These are phyloP conservation scores for Suaeda aralocaspica DNA, from an alignment of 148 eudicot genomes.

Conservation along the genomic window DNA sequence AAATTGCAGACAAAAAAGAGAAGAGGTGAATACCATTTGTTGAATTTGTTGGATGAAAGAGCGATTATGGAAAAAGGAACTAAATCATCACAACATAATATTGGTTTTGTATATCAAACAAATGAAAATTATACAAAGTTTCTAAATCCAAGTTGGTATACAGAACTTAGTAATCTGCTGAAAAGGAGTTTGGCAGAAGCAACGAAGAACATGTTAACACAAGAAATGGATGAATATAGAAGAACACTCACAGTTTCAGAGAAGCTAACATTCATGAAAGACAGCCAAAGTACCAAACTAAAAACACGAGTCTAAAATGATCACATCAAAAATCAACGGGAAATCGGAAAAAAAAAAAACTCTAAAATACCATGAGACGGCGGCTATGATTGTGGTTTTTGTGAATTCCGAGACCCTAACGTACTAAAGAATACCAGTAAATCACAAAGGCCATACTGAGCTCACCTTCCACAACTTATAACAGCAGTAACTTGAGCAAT, in stretches of 20 bases:
- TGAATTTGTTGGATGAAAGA: background rate
- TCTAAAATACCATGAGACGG: too few relatives aligned
- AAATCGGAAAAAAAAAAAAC: too few relatives aligned
- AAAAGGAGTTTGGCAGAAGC: background rate
- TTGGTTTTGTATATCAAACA: background rate
- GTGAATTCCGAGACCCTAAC: background rate
- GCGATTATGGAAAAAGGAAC: background rate
- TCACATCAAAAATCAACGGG: too few relatives aligned
- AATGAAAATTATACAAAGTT: background rate
- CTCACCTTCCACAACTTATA: background rate
- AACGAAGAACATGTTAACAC: background rate
- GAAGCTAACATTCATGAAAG: background rate
- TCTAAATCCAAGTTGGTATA: background rate
- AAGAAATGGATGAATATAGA: too few relatives aligned
- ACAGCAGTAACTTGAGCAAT: conserved; percentile 6
- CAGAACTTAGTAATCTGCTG: background rate
- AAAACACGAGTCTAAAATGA: too few relatives aligned
- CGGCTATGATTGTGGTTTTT: too few relatives aligned
- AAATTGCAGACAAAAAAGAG: conserved; percentile 6
- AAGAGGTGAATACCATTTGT: background rate
- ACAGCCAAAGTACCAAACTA: too few relatives aligned
- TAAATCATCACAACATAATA: background rate
- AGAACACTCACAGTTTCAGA: too few relatives aligned
- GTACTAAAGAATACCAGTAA: background rate
- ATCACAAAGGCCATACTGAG: background rate